Conservation (phyloP, 2,329 filamentous ascomycete species). For the Penicillium sp. region DNA sequence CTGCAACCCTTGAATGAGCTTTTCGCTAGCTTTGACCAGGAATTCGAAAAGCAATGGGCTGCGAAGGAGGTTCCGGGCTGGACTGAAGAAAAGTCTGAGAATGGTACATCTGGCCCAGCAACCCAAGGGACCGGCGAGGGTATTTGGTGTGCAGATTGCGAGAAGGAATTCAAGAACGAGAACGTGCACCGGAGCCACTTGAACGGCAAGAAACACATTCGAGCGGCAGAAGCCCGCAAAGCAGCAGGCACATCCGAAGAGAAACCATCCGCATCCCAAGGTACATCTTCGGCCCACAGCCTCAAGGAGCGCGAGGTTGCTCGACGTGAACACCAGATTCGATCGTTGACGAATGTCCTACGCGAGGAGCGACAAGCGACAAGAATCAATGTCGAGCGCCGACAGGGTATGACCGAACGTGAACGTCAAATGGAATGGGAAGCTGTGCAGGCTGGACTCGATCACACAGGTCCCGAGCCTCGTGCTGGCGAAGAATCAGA, state of each 20-base stretch:
- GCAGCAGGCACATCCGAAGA: conserved; percentile 41
- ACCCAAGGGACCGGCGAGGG: conserved; percentile 63
- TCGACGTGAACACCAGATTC: conserved; percentile 80
- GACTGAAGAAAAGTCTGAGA: conserved; percentile 55
- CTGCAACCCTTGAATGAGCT: conserved; percentile 81
- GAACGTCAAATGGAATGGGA: conserved; percentile 93
- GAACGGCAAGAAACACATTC: conserved; percentile 87
- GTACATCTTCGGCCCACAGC: conserved; percentile 40
- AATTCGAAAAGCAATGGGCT: conserved; percentile 82
- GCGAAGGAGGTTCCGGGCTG: conserved; percentile 77
- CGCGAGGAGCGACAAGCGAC: conserved; percentile 85
- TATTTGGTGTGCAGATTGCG: conserved; percentile 86
- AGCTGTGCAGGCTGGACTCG: conserved; percentile 68
- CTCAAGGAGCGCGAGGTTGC: conserved; percentile 89
- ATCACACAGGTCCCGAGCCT: conserved; percentile 36
- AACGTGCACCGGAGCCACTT: conserved; percentile 92
- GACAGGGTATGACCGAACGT: conserved; percentile 94
- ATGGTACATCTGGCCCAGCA: conserved; percentile 43
- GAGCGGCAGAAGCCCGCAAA: conserved; percentile 68
- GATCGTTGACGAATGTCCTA: conserved; percentile 76
- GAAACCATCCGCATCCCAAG: conserved; percentile 24
- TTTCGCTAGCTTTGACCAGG: conserved; percentile 71
- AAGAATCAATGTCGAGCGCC: conserved; percentile 89
- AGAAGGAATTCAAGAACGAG: conserved; percentile 92
- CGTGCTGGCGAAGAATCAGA: conserved; percentile 61